phyloP scores from a whole-genome alignment of 2,329 filamentous ascomycete species.

The Trichoderma aggressivum region DNA sequence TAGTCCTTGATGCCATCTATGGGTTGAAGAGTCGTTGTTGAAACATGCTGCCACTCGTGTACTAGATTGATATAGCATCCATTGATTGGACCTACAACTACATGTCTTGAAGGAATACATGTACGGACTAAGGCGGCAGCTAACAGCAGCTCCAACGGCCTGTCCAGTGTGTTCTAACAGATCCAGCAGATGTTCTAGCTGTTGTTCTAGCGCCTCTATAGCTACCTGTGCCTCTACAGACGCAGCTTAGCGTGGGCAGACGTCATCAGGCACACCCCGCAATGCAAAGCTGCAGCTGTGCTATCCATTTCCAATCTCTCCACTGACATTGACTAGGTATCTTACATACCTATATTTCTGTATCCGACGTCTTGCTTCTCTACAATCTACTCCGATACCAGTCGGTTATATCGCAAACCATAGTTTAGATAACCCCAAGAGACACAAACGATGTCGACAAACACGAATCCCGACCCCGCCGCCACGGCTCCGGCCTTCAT shows the following conservation, averaged over 20 bases:
- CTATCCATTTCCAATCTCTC: neutral
- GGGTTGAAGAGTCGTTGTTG: neutral
- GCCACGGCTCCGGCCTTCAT: slow-evolving; percentile 48
- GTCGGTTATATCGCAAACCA: neutral
- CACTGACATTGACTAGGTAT: neutral
- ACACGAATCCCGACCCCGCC: slow-evolving; percentile 40
- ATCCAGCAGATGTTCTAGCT: neutral
- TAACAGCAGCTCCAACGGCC: neutral
- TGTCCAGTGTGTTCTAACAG: neutral
- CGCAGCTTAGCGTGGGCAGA: neutral
- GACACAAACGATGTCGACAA: slow-evolving; percentile 30
- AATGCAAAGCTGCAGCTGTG: neutral
- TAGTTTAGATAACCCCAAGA: neutral
- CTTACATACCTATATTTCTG: neutral
- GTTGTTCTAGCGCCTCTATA: neutral
- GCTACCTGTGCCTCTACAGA: neutral
- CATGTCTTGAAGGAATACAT: too few relatives aligned
- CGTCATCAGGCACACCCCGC: slow-evolving; percentile 16
- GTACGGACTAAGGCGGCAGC: neutral
- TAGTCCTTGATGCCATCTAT: neutral
- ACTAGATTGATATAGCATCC: neutral
- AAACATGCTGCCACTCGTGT: neutral
- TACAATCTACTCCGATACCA: neutral
- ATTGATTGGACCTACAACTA: too few relatives aligned
- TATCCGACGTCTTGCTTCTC: neutral